Base-by-base conservation (phyloP, 208 protist genomes). In the Vickermania ingenoplastis region DNA sequence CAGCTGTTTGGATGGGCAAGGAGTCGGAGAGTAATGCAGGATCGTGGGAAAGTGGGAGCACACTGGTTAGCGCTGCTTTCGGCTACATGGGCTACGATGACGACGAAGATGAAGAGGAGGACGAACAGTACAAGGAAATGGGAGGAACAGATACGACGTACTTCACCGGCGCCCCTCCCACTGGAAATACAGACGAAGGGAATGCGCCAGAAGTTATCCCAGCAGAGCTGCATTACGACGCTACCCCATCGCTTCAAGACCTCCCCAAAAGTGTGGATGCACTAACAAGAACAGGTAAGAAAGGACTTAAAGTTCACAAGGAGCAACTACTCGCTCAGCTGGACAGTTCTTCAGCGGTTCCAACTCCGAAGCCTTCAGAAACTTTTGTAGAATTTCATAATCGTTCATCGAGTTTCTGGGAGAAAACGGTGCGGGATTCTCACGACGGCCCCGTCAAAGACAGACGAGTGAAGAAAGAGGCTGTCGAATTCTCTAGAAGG, bases 11-110 rank as follows among this genome's bases (percentile, higher is more conserved):
- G 87, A 67, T 91, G 11, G 90, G 83, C 50, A 89, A 85, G 59
- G 90, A 93, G 31, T 77, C 67, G 2, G 86, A 94, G 66, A 83
- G 75, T 61, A 79, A 81, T 63, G 59, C 79, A n/a, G 61, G 55
- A n/a, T 91, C 87, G 25, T 94, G 87, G 84, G 87, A 94, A 60
- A 91, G 79, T 52, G 87, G 87, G 26, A 91, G 83, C 68, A 94
- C 87, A 2, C 81, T 91, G 2, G 77, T 86, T 50, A 94, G 81
- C 53, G 79, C 77, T 26, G 81, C 69, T n/a, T 89, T 86, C 58
- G 83, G 36, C 36, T 45, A 89, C 60, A 0, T 87, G 13, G 81
- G 87, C 63, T 72, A 89, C 69, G 72, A 85, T 53, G 69, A 81
- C 1, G 79, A 89, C 17, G 77, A 87, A 7, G 81, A 86, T 0